phyloP scores from a whole-genome alignment of 2,329 filamentous ascomycete species.

The Stagonosporopsis tanaceti region DNA sequence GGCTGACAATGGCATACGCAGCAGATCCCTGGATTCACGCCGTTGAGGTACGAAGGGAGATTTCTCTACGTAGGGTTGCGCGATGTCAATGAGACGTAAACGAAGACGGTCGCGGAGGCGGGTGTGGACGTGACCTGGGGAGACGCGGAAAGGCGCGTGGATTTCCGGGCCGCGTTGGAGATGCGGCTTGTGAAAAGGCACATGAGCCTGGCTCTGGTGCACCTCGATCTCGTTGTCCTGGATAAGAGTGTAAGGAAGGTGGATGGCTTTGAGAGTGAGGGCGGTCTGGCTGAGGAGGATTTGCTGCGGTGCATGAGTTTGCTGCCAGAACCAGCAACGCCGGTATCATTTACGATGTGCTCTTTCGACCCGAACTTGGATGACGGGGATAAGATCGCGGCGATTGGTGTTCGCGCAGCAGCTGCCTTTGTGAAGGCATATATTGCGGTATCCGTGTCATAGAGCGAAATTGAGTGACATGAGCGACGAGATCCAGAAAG shows the following conservation, averaged over 20 bases:
- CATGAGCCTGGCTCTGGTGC: slow-evolving; percentile 44
- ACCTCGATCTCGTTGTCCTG: slow-evolving; percentile 50
- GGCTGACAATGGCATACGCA: slow-evolving; percentile 46
- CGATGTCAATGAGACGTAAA: slow-evolving; percentile 40
- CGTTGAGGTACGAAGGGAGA: slow-evolving; percentile 16
- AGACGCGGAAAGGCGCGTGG: slow-evolving; percentile 1
- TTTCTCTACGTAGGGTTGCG: slow-evolving; percentile 35
- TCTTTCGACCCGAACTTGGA: slow-evolving; percentile 25
- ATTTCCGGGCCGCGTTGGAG: slow-evolving; percentile 15
- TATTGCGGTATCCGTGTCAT: too few relatives aligned
- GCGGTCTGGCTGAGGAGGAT: slow-evolving; percentile 38
- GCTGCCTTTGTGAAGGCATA: too few relatives aligned
- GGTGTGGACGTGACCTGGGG: slow-evolving; percentile 29
- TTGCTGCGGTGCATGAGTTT: slow-evolving; percentile 20
- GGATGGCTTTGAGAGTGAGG: slow-evolving; percentile 49
- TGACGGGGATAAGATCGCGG: slow-evolving; percentile 25
- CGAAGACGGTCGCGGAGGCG: slow-evolving; percentile 40
- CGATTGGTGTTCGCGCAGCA: slow-evolving; percentile 5
- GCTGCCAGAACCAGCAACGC: slow-evolving; percentile 18
- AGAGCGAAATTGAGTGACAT: background rate
- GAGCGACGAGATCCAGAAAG: background rate
- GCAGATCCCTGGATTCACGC: slow-evolving; percentile 37
- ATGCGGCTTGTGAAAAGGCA: too few relatives aligned
- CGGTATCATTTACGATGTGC: slow-evolving; percentile 21
- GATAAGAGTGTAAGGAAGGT: slow-evolving; percentile 47